Evolutionary conservation across 2,329 filamentous ascomycete species (phyloP).

Genomic region (Xylariales sp.): DNA sequence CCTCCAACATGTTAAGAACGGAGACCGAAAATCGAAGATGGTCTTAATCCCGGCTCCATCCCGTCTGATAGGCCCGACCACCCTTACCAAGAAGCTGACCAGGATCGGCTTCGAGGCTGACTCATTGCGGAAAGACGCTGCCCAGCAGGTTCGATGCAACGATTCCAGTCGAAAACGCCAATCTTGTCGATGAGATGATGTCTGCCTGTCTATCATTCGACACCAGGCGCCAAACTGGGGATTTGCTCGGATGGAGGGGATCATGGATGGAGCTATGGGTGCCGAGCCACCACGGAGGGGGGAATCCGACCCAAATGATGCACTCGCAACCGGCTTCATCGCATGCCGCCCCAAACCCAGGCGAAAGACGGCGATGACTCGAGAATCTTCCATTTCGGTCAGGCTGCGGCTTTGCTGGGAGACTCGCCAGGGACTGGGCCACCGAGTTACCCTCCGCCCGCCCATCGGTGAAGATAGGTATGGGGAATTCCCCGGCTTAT

Average conservation of each 20-base stretch:
- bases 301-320: slow-evolving; percentile 19
- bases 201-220: slow-evolving; percentile 23
- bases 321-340: slow-evolving; percentile 15
- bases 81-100: slow-evolving; percentile 27
- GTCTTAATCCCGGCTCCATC: slow-evolving; percentile 33
- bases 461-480: slow-evolving; percentile 19
- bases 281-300: slow-evolving; percentile 17
- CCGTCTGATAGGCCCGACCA: slow-evolving; percentile 35
- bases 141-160: slow-evolving; percentile 19
- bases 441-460: slow-evolving; percentile 1
- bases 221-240: slow-evolving; percentile 23
- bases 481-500: slow-evolving; percentile 24
- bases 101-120: slow-evolving; percentile 33
- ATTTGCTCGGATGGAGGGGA: slow-evolving; percentile 11
- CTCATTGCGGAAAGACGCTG: slow-evolving; percentile 19
- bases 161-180: slow-evolving; percentile 12
- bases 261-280: slow-evolving; percentile 19
- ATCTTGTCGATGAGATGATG: slow-evolving; percentile 25
- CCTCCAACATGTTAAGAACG: slow-evolving; percentile 24
- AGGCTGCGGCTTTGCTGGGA: slow-evolving; percentile 20
- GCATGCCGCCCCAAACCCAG: slow-evolving; percentile 13
- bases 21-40: slow-evolving; percentile 21
- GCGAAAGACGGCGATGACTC: slow-evolving; percentile 12
- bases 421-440: slow-evolving; percentile 15
- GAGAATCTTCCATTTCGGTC: slow-evolving; percentile 10